Conservation (phyloP, 139 green algal genomes). For the Ostreobium quekettii region DNA sequence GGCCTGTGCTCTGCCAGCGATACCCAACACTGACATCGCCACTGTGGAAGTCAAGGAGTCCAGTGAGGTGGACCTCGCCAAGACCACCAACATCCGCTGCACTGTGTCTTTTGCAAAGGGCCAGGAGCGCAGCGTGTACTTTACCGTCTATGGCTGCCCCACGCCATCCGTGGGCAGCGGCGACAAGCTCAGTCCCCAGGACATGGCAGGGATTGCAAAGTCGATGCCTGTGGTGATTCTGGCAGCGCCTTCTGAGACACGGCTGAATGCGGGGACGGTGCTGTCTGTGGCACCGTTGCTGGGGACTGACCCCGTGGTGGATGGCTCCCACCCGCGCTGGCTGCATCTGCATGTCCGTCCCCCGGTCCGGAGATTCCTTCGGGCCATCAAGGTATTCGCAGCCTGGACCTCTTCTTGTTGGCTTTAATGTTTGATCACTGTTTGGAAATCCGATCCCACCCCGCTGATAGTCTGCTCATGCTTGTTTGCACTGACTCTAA, state of each 20-base stretch:
- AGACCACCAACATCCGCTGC: conserved; percentile 39
- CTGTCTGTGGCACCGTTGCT: conserved; percentile 67
- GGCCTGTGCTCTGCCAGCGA: not conserved
- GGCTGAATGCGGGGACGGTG: conserved; percentile 41
- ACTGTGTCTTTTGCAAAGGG: conserved; percentile 63
- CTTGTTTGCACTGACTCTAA: too few relatives aligned
- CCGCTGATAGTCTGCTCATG: too few relatives aligned
- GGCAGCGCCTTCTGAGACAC: conserved; percentile 38
- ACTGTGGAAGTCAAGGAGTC: conserved; percentile 7
- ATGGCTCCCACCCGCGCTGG: conserved; percentile 27
- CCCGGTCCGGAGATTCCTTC: conserved; percentile 1
- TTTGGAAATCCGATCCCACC: too few relatives aligned
- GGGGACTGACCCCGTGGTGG: conserved; percentile 38
- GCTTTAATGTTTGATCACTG: too few relatives aligned
- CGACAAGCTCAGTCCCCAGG: not conserved
- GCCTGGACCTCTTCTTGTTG: too few relatives aligned
- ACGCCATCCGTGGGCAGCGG: conserved; percentile 16
- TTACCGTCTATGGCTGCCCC: conserved; percentile 39
- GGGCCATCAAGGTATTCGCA: too few relatives aligned
- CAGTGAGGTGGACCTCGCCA: conserved; percentile 24
- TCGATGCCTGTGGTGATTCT: conserved; percentile 51
- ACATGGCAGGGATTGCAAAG: not conserved
- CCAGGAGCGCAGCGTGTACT: conserved; percentile 59
- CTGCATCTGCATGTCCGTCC: conserved; percentile 19
- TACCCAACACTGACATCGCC: not conserved